These are phyloP conservation scores for Osmanthus fragrans DNA, from an alignment of 257 asterid species.

Conservation along the genomic window DNA sequence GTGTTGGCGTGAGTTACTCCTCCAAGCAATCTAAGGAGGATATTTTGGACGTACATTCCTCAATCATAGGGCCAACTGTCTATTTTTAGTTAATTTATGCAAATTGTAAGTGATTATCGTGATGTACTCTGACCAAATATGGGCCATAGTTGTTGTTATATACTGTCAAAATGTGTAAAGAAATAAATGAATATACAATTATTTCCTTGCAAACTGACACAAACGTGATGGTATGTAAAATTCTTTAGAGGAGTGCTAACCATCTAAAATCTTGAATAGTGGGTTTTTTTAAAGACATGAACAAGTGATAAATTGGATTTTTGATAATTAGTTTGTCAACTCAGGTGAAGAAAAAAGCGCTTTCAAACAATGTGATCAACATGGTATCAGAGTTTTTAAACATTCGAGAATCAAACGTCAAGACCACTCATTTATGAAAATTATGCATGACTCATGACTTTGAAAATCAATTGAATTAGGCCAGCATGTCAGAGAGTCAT, in stretches of 20 bases:
- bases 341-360: background rate
- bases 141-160: too few relatives aligned
- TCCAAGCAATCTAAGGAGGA: too few relatives aligned
- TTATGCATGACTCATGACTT: background rate
- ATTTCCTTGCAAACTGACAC: background rate
- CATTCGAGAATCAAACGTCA: background rate
- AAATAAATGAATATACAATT: too few relatives aligned
- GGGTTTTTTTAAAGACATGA: background rate
- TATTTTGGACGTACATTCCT: too few relatives aligned
- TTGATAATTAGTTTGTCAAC: background rate
- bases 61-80: too few relatives aligned
- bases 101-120: too few relatives aligned
- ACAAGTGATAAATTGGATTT: background rate
- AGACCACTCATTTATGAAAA: background rate
- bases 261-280: background rate
- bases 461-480: background rate
- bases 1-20: too few relatives aligned
- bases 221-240: background rate
- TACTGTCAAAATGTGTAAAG: too few relatives aligned
- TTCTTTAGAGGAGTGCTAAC: background rate
- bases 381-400: background rate
- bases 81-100: too few relatives aligned
- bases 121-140: too few relatives aligned
- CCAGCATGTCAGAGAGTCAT: background rate
- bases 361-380: background rate